Evolutionary conservation across 2,329 filamentous ascomycete genomes (phyloP), one percentile per base, ranked within the genome.

Genomic region (Fusarium euwallaceae): DNA sequence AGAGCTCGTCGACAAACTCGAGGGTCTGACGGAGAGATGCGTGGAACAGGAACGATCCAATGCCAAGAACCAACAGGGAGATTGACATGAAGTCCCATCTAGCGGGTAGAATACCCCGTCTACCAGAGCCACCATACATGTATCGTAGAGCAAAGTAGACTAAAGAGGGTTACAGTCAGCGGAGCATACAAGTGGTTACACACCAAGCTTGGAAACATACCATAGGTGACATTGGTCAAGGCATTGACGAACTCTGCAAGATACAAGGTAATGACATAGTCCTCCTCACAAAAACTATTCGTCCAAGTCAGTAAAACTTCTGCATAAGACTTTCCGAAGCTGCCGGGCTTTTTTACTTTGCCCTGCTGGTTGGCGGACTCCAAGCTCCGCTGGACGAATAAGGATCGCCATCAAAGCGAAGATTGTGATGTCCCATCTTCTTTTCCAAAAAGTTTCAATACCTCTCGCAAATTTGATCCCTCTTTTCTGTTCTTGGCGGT

Each of bases 1-100:
- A 87, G n/a, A 91, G 81, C 74, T 91, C 89, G 73, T 91, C 89
- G 71, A 84, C 85, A 68, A 86, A 86, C 72, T 87, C 83, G 7
- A 85, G 78, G 2, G 77, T 77, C 59, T 85, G 84, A 62, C 82
- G 85, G 20, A 87, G 81, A 9, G 84, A 83, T 36, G 85, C 85
- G 72, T 88, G 86, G 75, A 85, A 88, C 12, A 82, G 61, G 59
- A 84, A 82, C 1, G 86, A 88, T 29, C 80, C 80, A 48, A 86
- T 60, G 62, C 86, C 86, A 37, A 87, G 81, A 8, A 82, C 45
- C 37, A 87, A 72, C 34, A 87, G 82, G 6, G 83, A 81, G 27
- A 83, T 14, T 24, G 86, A 83, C 79, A 86, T 83, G 66, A 84
- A 83, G 74, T 87, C 86, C 20, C 78, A 66, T 9, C 76, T 80